Percentiles rank a stretch among this genome's conserved stretches.
Conservation (phyloP, 2,329 filamentous ascomycete genomes). For the Didymosphaeria variabile region DNA sequence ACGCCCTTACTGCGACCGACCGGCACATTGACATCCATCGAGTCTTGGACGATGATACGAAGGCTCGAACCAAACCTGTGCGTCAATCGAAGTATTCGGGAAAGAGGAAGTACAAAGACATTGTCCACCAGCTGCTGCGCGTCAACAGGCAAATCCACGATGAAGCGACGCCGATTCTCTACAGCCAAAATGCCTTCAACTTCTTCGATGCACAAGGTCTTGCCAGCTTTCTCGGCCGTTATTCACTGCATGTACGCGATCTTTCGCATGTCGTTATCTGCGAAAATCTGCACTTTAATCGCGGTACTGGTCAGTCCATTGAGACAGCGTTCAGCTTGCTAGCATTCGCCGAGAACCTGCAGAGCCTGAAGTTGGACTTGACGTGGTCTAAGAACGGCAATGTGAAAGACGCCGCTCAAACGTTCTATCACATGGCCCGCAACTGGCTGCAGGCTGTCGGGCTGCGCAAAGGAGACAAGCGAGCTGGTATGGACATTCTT, state of each 20-base stretch:
- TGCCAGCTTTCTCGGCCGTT: not conserved
- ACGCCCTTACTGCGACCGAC: not conserved
- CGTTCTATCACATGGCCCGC: not conserved
- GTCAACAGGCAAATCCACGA: not conserved
- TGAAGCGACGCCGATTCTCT: not conserved
- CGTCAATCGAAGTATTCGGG: not conserved
- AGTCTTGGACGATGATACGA: not conserved
- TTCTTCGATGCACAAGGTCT: not conserved
- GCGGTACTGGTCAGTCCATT: not conserved
- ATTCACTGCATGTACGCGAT: not conserved
- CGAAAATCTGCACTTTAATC: not conserved
- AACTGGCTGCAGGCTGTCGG: conserved; percentile 1
- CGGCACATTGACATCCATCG: not conserved
- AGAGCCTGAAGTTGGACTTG: not conserved
- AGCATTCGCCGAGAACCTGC: not conserved
- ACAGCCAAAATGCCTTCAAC: not conserved
- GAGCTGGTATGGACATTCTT: not conserved
- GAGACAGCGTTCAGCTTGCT: not conserved
- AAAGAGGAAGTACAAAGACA: not conserved
- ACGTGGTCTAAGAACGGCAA: too few species aligned
- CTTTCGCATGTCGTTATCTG: not conserved
- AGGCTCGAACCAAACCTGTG: not conserved
- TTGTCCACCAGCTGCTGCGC: not conserved
- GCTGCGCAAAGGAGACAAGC: not conserved
- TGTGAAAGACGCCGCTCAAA: not conserved